Evolutionary conservation across 441 rosid species (phyloP).

Genomic region (Pelargonium cotyledonis): DNA sequence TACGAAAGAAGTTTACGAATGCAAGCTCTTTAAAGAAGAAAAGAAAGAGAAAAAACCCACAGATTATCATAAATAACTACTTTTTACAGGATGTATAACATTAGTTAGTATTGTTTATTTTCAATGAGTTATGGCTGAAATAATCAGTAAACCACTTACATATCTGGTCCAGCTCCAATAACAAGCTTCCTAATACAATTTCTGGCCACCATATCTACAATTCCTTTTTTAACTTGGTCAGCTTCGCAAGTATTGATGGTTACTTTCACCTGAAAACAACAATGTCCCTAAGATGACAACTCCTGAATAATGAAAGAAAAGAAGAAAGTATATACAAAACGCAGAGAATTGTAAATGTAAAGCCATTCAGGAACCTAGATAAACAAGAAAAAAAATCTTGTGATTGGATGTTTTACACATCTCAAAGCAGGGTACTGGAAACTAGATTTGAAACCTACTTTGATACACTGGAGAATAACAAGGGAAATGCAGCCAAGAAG

Average conservation of each 20-base stretch:
- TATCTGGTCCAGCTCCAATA: conserved; percentile 49
- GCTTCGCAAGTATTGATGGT: conserved; percentile 37
- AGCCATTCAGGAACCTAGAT: too few species aligned
- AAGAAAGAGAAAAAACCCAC: neutral
- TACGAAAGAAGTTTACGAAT: too few species aligned
- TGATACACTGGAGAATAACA: too few species aligned
- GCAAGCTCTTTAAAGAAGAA: too few species aligned
- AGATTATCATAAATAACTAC: neutral
- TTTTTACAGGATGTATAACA: neutral
- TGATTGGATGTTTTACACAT: too few species aligned
- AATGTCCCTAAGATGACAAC: conserved; percentile 11
- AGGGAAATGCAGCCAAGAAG: too few species aligned
- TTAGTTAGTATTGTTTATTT: neutral
- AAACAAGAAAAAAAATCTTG: too few species aligned
- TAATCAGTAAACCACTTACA: conserved; percentile 30
- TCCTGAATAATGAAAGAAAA: conserved; percentile 8
- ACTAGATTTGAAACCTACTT: too few species aligned
- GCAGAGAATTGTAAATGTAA: too few species aligned
- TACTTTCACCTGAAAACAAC: conserved; percentile 40
- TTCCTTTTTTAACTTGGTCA: conserved; percentile 49
- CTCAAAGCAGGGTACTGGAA: too few species aligned
- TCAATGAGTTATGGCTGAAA: neutral
- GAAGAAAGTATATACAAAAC: neutral
- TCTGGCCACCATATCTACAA: conserved; percentile 40
- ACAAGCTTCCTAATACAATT: conserved; percentile 48